Conservation (phyloP, 2,329 filamentous ascomycete species). For the Fulvia fulva region DNA sequence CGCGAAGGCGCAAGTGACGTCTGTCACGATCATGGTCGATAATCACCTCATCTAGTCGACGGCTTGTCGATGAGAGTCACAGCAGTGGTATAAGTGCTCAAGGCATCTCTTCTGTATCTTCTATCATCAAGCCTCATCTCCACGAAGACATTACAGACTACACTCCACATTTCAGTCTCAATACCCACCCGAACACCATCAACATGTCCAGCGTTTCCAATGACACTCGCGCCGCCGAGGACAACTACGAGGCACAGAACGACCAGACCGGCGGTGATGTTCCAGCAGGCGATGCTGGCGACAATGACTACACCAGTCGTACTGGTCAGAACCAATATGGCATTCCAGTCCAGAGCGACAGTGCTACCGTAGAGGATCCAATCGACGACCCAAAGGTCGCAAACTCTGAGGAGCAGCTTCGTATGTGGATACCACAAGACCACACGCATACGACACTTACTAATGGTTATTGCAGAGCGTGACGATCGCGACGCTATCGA, state of each 20-base stretch:
- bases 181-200: background rate
- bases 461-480: slow-evolving; percentile 30
- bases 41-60: background rate
- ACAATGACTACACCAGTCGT: slow-evolving; percentile 47
- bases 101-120: background rate
- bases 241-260: slow-evolving; percentile 17
- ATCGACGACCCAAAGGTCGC: slow-evolving; percentile 42
- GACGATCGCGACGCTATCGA: slow-evolving; percentile 51
- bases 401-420: slow-evolving; percentile 47
- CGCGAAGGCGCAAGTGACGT: slow-evolving; percentile 3
- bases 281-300: slow-evolving; percentile 34
- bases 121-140: too few relatives aligned
- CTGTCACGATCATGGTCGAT: background rate
- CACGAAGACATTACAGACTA: background rate
- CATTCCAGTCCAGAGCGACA: slow-evolving; percentile 47
- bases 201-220: slow-evolving; percentile 15
- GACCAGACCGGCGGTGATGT: slow-evolving; percentile 21
- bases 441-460: too few relatives aligned
- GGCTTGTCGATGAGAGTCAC: background rate
- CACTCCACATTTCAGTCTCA: background rate
- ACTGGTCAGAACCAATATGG: slow-evolving; percentile 44
- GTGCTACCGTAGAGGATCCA: slow-evolving; percentile 44
- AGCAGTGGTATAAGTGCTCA: background rate
- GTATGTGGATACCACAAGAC: too few relatives aligned
- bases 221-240: slow-evolving; percentile 5